Evolutionary conservation across 75 land plant species (phyloP).

Genomic region (Pinus albicaulis): DNA sequence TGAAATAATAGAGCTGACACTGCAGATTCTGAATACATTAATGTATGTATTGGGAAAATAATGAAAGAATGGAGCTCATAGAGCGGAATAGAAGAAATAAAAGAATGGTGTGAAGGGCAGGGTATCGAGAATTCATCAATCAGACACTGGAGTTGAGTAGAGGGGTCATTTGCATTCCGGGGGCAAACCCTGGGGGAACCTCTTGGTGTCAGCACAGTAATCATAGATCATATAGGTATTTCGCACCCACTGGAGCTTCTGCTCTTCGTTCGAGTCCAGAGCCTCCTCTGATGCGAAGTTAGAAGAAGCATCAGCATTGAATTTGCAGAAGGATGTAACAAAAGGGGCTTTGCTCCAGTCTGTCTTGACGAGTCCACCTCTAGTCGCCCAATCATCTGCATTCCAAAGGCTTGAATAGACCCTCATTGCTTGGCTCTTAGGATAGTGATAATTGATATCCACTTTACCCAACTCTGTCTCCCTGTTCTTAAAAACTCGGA

Average conservation of each 20-base stretch:
- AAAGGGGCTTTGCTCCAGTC: background rate
- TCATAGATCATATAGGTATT: constrained; percentile 32
- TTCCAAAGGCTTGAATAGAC: background rate
- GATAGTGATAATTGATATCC: background rate
- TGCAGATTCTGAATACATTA: too few relatives aligned
- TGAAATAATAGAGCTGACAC: too few relatives aligned
- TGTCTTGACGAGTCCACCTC: background rate
- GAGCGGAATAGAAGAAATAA: too few relatives aligned
- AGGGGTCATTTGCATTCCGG: constrained; percentile 8
- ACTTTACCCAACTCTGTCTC: constrained; percentile 17
- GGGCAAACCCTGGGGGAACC: constrained; percentile 20
- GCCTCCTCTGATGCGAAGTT: background rate
- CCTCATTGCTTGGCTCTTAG: background rate
- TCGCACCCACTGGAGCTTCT: constrained; percentile 11
- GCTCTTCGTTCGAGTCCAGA: background rate
- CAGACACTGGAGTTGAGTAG: too few relatives aligned
- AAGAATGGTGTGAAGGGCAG: too few relatives aligned
- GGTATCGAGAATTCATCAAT: too few relatives aligned
- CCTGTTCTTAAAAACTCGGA: constrained; percentile 36
- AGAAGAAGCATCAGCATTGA: background rate
- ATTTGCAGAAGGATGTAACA: background rate
- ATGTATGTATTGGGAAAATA: too few relatives aligned
- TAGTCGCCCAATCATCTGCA: constrained; percentile 31
- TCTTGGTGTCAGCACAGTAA: constrained; percentile 25
- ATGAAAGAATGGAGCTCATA: too few relatives aligned